phyloP scores from a whole-genome alignment of 352 stramenopile species.

The Thalassiosira ordinaria region DNA sequence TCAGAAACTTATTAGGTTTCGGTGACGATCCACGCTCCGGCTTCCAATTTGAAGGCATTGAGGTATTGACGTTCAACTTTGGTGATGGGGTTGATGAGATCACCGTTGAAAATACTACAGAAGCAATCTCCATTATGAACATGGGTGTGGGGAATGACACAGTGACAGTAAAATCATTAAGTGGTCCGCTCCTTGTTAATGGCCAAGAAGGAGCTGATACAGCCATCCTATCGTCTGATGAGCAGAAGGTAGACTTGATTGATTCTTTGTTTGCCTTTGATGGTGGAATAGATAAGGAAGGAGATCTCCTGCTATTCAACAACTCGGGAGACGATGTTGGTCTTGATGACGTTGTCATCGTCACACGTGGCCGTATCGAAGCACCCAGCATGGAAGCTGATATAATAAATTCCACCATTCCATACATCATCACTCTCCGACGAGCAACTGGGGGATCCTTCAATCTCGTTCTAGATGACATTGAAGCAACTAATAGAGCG shows the following conservation, averaged over 20 bases:
- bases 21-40: conserved; percentile 27
- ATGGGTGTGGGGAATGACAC: conserved; percentile 41
- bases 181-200: conserved; percentile 51
- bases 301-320: conserved; percentile 31
- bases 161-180: conserved; percentile 35
- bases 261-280: conserved; percentile 38
- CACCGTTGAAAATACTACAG: conserved; percentile 39
- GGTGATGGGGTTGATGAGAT: conserved; percentile 50
- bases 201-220: conserved; percentile 39
- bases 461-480: conserved; percentile 44
- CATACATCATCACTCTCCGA: conserved; percentile 46
- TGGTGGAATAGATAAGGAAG: conserved; percentile 30
- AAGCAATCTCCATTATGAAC: conserved; percentile 49
- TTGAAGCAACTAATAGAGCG: conserved; percentile 7
- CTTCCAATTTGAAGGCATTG: conserved; percentile 42
- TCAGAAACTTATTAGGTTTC: conserved; percentile 24
- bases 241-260: conserved; percentile 25
- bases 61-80: conserved; percentile 48
- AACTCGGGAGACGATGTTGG: conserved; percentile 18
- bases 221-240: conserved; percentile 36
- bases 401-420: conserved; percentile 1
- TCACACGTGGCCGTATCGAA: background rate
- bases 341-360: background rate
- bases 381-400: background rate
- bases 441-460: conserved; percentile 43